Conservation (phyloP, 2,329 filamentous ascomycete species). For the Diaporthe capsici region DNA sequence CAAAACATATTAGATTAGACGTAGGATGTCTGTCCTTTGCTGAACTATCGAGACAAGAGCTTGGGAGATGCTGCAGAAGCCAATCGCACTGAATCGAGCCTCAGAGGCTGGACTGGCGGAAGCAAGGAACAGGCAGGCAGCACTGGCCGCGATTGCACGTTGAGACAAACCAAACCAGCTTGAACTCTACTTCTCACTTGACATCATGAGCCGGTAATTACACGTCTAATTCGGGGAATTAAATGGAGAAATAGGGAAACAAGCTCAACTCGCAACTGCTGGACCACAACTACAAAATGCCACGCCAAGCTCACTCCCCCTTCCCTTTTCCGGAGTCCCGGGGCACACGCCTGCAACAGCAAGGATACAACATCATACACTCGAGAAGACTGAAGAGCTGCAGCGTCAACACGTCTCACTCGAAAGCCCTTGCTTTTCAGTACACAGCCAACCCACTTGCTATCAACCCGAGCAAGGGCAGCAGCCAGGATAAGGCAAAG, state of each 20-base stretch:
- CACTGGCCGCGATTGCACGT: neutral
- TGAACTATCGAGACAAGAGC: neutral
- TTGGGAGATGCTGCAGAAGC: neutral
- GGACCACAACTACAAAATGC: constrained; percentile 1
- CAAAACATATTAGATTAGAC: neutral
- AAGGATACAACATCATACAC: constrained; percentile 9
- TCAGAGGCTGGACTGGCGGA: neutral
- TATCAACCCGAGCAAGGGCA: neutral
- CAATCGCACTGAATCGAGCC: neutral
- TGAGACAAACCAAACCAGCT: neutral
- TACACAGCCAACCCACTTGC: constrained; percentile 23
- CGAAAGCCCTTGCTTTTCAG: constrained; percentile 32
- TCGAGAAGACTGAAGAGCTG: constrained; percentile 26
- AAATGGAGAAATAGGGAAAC: constrained; percentile 8
- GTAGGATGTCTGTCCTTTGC: too few species aligned
- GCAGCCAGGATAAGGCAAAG: neutral
- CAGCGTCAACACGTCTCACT: constrained; percentile 37
- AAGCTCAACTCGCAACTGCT: neutral
- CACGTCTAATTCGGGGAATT: neutral
- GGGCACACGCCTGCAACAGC: neutral
- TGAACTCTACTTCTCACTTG: neutral
- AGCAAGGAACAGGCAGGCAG: neutral
- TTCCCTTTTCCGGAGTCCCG: neutral
- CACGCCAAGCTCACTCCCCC: neutral
- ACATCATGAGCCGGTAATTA: constrained; percentile 27